Base-by-base conservation (phyloP, 75 land plant genomes). In the Isoetes taiwanensis region DNA sequence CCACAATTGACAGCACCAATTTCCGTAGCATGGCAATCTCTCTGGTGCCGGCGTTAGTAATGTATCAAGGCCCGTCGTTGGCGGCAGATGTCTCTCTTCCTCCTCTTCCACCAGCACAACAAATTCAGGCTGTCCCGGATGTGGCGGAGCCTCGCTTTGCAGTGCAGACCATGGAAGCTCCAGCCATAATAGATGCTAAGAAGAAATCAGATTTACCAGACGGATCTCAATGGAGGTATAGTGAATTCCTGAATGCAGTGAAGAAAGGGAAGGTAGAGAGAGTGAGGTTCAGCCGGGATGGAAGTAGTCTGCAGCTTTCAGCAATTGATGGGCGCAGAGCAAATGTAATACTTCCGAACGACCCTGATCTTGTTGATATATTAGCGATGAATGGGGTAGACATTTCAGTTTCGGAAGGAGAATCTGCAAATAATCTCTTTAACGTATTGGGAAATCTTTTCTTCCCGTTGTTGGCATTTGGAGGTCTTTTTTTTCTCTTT, bases 341-440 rank as follows among this genome's bases (percentile, higher is more conserved):
- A 41, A 68, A 66, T 34, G 99, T 94, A 11, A 65, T 80, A 3
- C 71, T 89, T 16, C 99, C 99, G 6, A 94, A 85, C 41, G 99
- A 94, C 63, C 97, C 99, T 0, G 90, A 94, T 59, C 66, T 94
- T 1, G 84, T 94, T 16, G 99, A 94, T 63, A 85, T 94, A 39
- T 70, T 94, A n/a, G 99, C 97, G 43, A 89, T 90, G 99, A 94
- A 85, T 43, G 99, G 96, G 11, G 96, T 90, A 8, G 99, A 94
- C 64, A 94, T 94, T 32, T 85, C 99, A 2, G 96, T 94, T 12
- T 80, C 91, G 2, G 99, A 94, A 62, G 97, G 97, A 0, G 99
- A 94, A 2, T 28, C 72, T 14, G 75, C 72, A 37, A 89, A 89
- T 56, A 84, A 80, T 39, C 65, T 90, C 11, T 64, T 94, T 59